phyloP scores from a whole-genome alignment of 192 early-diverging fungal genomes.

The Entomortierella parvispora region DNA sequence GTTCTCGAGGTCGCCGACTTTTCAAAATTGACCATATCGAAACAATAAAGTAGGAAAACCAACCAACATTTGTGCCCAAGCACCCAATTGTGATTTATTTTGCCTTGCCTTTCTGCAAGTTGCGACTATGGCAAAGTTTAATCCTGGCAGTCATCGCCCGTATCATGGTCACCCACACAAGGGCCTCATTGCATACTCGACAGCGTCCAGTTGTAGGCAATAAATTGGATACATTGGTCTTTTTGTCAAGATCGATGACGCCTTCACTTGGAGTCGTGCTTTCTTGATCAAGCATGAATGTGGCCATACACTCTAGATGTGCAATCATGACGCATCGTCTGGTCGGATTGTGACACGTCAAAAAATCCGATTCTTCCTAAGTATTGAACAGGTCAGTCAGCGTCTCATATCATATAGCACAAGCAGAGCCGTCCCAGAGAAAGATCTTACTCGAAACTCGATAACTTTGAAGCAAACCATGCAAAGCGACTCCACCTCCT shows the following conservation, averaged over 20 bases:
- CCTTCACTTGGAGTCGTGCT: neutral
- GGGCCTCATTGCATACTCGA: constrained; percentile 6
- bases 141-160: constrained; percentile 20
- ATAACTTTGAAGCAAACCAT: constrained; percentile 15
- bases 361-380: constrained; percentile 17
- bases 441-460: constrained; percentile 33
- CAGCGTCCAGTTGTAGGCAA: constrained; percentile 30
- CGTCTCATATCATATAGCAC: too few relatives aligned
- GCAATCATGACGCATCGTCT: constrained; percentile 27
- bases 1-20: neutral
- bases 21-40: neutral
- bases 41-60: too few relatives aligned
- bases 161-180: constrained; percentile 27
- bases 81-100: too few relatives aligned
- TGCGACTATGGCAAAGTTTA: too few relatives aligned
- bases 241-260: neutral
- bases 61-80: too few relatives aligned
- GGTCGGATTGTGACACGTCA: constrained; percentile 9
- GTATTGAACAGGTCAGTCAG: too few relatives aligned
- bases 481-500: constrained; percentile 3
- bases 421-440: too few relatives aligned
- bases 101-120: too few relatives aligned
- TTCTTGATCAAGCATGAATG: constrained; percentile 15
- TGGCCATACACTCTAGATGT: constrained; percentile 40
- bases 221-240: neutral